Base-by-base conservation (phyloP, 2,329 filamentous ascomycete species). In the Verticillium longisporum region DNA sequence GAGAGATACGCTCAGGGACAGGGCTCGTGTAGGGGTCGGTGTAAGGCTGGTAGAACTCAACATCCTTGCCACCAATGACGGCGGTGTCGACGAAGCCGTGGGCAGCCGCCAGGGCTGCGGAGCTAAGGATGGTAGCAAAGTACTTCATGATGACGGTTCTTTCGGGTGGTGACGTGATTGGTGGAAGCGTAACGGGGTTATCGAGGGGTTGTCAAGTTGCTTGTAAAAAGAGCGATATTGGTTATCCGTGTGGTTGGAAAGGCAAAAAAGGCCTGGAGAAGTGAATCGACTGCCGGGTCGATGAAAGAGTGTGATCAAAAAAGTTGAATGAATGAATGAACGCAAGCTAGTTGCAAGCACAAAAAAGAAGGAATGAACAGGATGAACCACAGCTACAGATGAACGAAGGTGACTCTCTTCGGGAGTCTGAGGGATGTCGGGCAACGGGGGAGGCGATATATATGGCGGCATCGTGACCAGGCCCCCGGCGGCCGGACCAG, bases 1-100 rank as follows among this genome's bases (percentile, higher is more conserved):
- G 81, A 21, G 83, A 83, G 70, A 86, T 79, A n/a, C 83, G 77
- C 54, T 80, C 65, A 15, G 80, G 80, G 56, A 60, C 63, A 13
- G 71, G 70, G 61, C 60, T 70, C 56, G 65, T 72, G 68, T 81
- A 81, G 1, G 77, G 77, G 66, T 81, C 78, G 33, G 68, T 64
- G 66, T 79, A 73, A 11, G 76, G 76, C 61, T 77, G 67, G 60
- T 71, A 70, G 67, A 72, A 69, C 45, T 69, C 66, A 60, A 73
- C 74, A 15, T 62, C 58, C 59, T 69, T 56, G 36, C 76, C 75
- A 15, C 71, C 74, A 60, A 82, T 80, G 15, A 74, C 76, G 61
- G 74, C 78, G 54, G 72, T 75, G 60, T 77, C 73, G 62, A 83
- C 76, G 63, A 77, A 78, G 45, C 81, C 81, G 64, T 84, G 81